A percentile compares a stretch with the other conserved stretches of the same genome.
Evolutionary conservation across 495 filamentous ascomycete genomes (phyloP).

Genomic region (Neurospora sp.): DNA sequence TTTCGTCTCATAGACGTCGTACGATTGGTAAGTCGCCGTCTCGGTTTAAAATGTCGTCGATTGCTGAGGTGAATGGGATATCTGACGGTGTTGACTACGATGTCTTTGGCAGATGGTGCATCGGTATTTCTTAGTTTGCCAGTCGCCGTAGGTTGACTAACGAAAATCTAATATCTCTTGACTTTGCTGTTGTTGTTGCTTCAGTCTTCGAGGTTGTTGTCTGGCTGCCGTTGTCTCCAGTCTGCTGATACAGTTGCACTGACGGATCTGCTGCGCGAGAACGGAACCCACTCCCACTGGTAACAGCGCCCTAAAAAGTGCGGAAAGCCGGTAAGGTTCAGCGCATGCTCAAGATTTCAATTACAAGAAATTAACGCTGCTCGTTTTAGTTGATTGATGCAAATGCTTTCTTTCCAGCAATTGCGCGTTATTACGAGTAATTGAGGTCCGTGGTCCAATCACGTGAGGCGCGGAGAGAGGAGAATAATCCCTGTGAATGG

Average conservation of each 20-base stretch:
- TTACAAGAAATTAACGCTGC: background rate
- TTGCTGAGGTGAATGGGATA: background rate
- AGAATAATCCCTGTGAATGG: constrained; percentile 1
- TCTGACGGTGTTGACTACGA: background rate
- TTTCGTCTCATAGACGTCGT: background rate
- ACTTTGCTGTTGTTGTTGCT: background rate
- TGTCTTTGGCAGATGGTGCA: background rate
- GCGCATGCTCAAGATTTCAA: background rate
- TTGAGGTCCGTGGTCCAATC: constrained; percentile 1
- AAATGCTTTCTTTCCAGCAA: background rate
- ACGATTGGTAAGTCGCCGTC: background rate
- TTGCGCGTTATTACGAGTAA: background rate
- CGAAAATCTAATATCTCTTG: background rate
- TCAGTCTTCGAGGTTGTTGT: background rate
- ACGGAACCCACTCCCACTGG: background rate
- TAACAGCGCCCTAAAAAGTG: background rate
- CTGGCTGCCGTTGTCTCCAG: background rate
- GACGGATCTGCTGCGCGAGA: background rate
- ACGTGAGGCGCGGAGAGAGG: constrained; percentile 5
- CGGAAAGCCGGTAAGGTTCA: background rate
- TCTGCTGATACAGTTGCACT: background rate
- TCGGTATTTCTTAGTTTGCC: background rate
- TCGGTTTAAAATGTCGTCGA: background rate
- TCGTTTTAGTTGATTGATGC: background rate
- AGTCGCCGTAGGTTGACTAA: background rate